A percentile compares a stretch with the other conserved stretches of the same genome.
Evolutionary conservation across 805 yeast species (phyloP).

Genomic region (Zygoascus bituminiphila): DNA sequence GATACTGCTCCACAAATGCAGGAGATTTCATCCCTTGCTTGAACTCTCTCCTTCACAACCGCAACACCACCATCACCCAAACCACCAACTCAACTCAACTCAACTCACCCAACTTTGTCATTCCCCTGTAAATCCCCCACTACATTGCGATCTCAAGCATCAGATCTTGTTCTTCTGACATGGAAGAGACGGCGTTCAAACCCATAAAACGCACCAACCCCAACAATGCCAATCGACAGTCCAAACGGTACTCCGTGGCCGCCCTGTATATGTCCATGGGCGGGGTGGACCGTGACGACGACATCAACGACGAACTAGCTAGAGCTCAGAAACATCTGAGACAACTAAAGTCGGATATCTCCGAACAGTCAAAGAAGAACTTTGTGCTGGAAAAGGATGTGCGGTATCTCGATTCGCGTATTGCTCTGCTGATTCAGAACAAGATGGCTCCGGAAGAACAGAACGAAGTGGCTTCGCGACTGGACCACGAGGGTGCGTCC

Average conservation of each 20-base stretch:
- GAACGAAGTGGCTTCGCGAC: conserved; percentile 27
- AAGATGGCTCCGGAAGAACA: conserved; percentile 32
- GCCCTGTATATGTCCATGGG: conserved; percentile 30
- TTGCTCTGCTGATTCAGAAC: conserved; percentile 33
- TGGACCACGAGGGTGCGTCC: conserved; percentile 19
- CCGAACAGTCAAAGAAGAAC: conserved; percentile 30
- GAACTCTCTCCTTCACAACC: too few relatives aligned
- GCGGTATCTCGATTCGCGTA: conserved; percentile 31
- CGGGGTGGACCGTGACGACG: conserved; percentile 29
- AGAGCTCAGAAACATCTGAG: conserved; percentile 27
- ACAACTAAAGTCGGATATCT: conserved; percentile 28
- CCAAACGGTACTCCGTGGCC: conserved; percentile 30
- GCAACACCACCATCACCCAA: too few relatives aligned
- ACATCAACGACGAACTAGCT: conserved; percentile 29
- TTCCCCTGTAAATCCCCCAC: too few relatives aligned
- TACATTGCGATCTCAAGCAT: too few relatives aligned
- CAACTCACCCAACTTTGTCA: too few relatives aligned
- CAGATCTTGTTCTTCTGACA: too few relatives aligned
- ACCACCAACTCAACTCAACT: too few relatives aligned
- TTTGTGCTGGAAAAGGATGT: conserved; percentile 33
- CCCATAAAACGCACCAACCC: conserved; percentile 1
- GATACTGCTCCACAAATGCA: too few relatives aligned
- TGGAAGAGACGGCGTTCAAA: background rate
- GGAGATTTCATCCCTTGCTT: too few relatives aligned
- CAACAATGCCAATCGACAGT: conserved; percentile 19